Conservation (phyloP, 768 basidiomycete species). For the Strobilomyces dryophilus region DNA sequence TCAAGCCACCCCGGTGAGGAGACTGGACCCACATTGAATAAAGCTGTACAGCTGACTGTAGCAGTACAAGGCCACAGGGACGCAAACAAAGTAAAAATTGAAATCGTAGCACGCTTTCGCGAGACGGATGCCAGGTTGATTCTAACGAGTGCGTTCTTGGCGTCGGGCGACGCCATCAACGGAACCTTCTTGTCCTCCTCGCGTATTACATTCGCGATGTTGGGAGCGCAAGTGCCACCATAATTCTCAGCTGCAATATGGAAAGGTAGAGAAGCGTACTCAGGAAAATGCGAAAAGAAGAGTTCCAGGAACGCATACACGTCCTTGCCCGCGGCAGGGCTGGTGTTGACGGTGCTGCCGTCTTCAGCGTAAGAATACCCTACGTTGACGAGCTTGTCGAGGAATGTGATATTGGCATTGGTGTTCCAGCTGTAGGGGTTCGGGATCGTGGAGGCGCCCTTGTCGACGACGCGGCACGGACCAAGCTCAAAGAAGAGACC, state of each 20-base stretch:
- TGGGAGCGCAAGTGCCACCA: constrained; percentile 75
- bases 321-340: constrained; percentile 84
- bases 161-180: constrained; percentile 34
- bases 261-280: constrained; percentile 69
- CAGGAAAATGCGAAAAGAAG: constrained; percentile 70
- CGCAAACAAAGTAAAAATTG: constrained; percentile 58
- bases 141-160: constrained; percentile 43
- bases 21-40: constrained; percentile 57
- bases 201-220: constrained; percentile 81
- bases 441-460: constrained; percentile 62
- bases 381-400: constrained; percentile 79
- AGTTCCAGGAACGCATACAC: constrained; percentile 83
- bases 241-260: constrained; percentile 83
- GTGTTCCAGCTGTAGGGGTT: constrained; percentile 88
- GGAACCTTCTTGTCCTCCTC: constrained; percentile 64
- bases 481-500: constrained; percentile 93
- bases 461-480: constrained; percentile 70
- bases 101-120: constrained; percentile 67
- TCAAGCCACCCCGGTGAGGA: background rate
- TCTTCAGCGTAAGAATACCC: constrained; percentile 86
- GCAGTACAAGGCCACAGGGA: constrained; percentile 78
- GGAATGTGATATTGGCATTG: constrained; percentile 56
- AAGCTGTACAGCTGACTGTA: constrained; percentile 67
- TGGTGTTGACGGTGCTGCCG: constrained; percentile 69
- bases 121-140: constrained; percentile 82